A percentile compares a stretch with the other conserved stretches of the same genome.
phyloP scores from a whole-genome alignment of 176 grass and related monocot genomes.

The Cenchrus fungigraminus region DNA sequence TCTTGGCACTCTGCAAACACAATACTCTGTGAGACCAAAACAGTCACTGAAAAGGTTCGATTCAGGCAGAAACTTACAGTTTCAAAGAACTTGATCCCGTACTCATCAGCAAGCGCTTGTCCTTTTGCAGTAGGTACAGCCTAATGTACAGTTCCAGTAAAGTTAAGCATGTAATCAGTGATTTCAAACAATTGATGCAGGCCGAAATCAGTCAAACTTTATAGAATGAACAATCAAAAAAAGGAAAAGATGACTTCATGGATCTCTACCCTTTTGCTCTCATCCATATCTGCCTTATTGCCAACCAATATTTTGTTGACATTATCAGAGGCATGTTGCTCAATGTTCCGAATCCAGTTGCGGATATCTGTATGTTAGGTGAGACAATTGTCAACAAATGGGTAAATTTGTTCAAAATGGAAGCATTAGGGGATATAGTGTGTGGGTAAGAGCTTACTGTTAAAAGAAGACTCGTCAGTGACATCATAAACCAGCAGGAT shows the following conservation, averaged over 20 bases:
- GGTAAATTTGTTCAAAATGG: constrained; percentile 20
- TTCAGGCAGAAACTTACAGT: constrained; percentile 65
- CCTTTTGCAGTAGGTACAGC: constrained; percentile 96
- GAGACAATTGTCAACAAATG: constrained; percentile 34
- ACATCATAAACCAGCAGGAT: constrained; percentile 98
- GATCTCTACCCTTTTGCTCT: constrained; percentile 79
- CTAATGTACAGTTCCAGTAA: constrained; percentile 44
- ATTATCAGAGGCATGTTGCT: constrained; percentile 98
- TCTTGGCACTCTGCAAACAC: constrained; percentile 87
- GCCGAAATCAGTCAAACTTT: neutral
- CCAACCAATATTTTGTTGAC: constrained; percentile 97
- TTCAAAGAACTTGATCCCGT: constrained; percentile 98
- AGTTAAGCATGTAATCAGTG: constrained; percentile 11
- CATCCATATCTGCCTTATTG: constrained; percentile 98
- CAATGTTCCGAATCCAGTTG: constrained; percentile 98
- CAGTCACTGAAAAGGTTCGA: neutral
- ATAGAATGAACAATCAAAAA: constrained; percentile 14
- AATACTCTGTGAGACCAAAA: neutral
- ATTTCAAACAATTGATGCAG: constrained; percentile 12
- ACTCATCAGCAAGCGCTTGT: constrained; percentile 94
- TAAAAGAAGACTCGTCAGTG: constrained; percentile 97
- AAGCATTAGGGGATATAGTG: constrained; percentile 7
- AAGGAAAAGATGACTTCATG: neutral
- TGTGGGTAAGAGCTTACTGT: constrained; percentile 64
- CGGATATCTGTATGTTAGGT: constrained; percentile 67